Base-by-base conservation (phyloP, 75 land plant genomes). In the Picea glauca region DNA sequence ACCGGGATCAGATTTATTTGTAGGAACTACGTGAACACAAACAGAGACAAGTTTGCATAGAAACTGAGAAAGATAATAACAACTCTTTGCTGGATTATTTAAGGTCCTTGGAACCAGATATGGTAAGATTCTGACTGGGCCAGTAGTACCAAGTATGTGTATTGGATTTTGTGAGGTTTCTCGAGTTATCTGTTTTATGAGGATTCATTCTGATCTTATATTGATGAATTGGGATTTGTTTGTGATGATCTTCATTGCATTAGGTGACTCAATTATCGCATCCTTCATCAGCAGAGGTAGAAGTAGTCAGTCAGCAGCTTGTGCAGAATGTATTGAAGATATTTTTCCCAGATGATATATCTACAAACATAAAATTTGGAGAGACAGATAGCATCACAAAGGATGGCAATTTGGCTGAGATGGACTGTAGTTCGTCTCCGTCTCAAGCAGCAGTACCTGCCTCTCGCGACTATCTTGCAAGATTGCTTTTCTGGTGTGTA, bases 221-320 rank as follows among this genome's bases (percentile, higher is more conserved):
- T 50, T 50, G 56, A 50, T 50, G 56, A 1, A 50, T 1, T 50
- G 56, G 12, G 12, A 50, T 50, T 50, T 50, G 56, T 50, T 50
- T 63, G 20, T 7, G 21, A 63, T 63, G 26, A n/a, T 63, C 26
- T 26, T 63, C 9, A n/a, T 18, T 11, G 5, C 31, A 13, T 13
- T 63, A 89, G 91, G 91, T 89, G 23, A 57, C 57, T 62, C 86
- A 89, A 82, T 58, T 89, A 72, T 86, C 88, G 21, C 76, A 65
- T 21, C 91, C 91, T 13, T 83, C 91, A 56, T 86, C 91, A 20
- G 6, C 80, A 67, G 88, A 89, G 73, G 91, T 89, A 21, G 86
- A 86, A 65, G 88, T 84, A 78, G 80, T 89, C 5, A 80, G 84
- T 35, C 84, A 82, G 20, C 80, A 84, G 75, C 86, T 89, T 70